phyloP scores from a whole-genome alignment of 305 asterid species.

The Nicotiana rustica region DNA sequence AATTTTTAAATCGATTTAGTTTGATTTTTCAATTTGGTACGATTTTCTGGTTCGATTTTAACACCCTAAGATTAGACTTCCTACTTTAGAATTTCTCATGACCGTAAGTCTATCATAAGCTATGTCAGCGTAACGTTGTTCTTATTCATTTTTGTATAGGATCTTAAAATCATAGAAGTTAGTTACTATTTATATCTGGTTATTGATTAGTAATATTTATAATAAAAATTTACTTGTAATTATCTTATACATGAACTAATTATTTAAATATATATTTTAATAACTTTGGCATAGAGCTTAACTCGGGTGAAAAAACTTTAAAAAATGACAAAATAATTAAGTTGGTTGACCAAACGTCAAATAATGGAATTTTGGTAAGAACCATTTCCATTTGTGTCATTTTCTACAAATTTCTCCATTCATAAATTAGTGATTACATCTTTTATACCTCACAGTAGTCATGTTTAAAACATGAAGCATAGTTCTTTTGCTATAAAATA shows the following conservation, averaged over 20 bases:
- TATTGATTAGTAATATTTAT: too few species aligned
- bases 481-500: not conserved
- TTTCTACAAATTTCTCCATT: not conserved
- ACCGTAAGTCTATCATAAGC: too few species aligned
- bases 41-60: too few species aligned
- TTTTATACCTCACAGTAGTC: not conserved
- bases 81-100: too few species aligned
- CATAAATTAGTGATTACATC: not conserved
- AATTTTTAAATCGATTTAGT: too few species aligned
- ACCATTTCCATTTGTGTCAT: not conserved
- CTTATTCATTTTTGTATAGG: too few species aligned
- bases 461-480: slow-evolving; percentile 11
- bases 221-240: not conserved
- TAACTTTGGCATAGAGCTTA: not conserved
- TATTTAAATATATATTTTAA: too few species aligned
- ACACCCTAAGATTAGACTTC: too few species aligned
- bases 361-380: not conserved
- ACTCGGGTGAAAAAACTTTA: not conserved
- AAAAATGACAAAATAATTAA: not conserved
- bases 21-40: too few species aligned
- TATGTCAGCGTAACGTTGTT: too few species aligned
- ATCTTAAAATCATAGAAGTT: too few species aligned
- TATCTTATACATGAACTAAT: not conserved
- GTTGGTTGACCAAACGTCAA: not conserved
- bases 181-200: too few species aligned